Base-by-base conservation (phyloP, 2,329 filamentous ascomycete species). In the Aspergillus brunneoviolaceus region DNA sequence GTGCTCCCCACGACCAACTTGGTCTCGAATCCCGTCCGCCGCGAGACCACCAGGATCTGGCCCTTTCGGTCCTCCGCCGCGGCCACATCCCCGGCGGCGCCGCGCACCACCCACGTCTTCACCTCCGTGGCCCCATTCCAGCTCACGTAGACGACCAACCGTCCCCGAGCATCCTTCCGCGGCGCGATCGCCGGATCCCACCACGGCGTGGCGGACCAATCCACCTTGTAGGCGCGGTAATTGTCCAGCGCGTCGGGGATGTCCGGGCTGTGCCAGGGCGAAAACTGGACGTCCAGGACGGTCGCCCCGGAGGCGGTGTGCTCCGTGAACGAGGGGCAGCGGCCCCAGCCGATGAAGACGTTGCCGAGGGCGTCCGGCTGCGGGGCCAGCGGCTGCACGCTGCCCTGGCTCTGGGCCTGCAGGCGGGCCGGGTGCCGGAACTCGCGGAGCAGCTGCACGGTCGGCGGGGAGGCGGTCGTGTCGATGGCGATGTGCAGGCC, bases 311-410 rank as follows among this genome's bases (percentile, higher is more conserved):
- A 49, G 10, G 58, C 45, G 21, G 2, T 57, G 49, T 60, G 58
- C 39, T 60, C 58, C 9, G 58, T 60, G 27, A 60, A 60, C 3
- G 53, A 25, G 2, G 58, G 58, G 21, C 58, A 60, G 5, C 58
- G 58, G 19, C 58, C 58, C 58, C 58, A 60, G 29, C 58, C 58
- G 21, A 60, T 60, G 21, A 60, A 60, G 10, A 60, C 58, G n/a
- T 53, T 60, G 19, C 58, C 54, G 11, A 60, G 49, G 21, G 56
- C 48, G 14, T 31, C 42, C 10, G 53, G 14, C 11, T 16, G 14
- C 12, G 53, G 53, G 21, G 29, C 27, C 2, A 59, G 57, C 7
- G 47, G 29, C 57, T 59, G 57, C 29, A 59, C 51, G n/a, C 57
- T 59, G 7, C 57, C 57, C 31, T 59, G 57, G 54, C 57, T 59